Base-by-base conservation (phyloP, 1,284 basidiomycete species). In the Pholiota adiposa region DNA sequence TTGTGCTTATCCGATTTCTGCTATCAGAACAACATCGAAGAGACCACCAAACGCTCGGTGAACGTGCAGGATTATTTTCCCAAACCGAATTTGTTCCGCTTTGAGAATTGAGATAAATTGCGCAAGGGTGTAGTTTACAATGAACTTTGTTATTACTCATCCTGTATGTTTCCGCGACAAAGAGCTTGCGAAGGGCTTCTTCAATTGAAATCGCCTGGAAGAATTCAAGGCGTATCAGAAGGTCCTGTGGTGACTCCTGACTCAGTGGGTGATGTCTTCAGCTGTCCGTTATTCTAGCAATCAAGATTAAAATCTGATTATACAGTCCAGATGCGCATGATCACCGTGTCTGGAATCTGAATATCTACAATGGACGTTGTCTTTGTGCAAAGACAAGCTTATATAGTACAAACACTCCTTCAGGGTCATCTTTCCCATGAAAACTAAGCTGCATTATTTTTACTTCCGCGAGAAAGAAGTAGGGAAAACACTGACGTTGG, bases 381-480 rank as follows among this genome's bases (percentile, higher is more conserved):
- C 12, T 16, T 38, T 14, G 9, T 46, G 3, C 25, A 46, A 46
- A 23, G 3, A 9, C 23, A 23, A 25, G 23, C 44, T 46, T 46
- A 46, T 46, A 50, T 50, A 34, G 48, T 21, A 2, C 48, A 34
- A 12, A 12, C 23, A 16, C 25, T 46, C 23, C 44, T 46, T 46
- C 50, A 51, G 51, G 51, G 38, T 40, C 51, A n/a, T 19, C 12
- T 40, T 53, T 53, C 51, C 51, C 51, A 53, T 41, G 51, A 36
- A 53, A 36, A 51, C 25, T 40, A 31, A 40, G 38, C 36, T 18
- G 38, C 19, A 29, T 18, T 53, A 53, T 53, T 53, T 40, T 53
- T 38, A 25, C 14, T 27, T 21, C 27, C 27, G 25, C 16, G 48
- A 6, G n/a, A 25, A 29, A 48, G 12, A 25, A 9, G 46, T 49